These are phyloP conservation scores for Wickerhamomyces xylosicus DNA, from an alignment of 805 yeast genomes.

Conservation along the genomic window DNA sequence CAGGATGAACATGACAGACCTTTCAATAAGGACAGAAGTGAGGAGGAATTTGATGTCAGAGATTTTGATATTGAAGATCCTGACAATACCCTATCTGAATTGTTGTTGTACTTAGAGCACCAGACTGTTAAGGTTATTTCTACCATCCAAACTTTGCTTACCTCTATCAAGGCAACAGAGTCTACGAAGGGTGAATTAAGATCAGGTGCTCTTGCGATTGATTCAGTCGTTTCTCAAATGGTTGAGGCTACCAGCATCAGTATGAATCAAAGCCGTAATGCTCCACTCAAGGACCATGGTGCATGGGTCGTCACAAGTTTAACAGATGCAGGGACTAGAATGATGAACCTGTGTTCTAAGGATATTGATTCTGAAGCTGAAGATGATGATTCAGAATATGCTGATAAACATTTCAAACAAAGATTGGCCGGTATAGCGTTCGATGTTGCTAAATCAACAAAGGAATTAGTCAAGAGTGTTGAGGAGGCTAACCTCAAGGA, in stretches of 20 bases:
- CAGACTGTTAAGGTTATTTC: slow-evolving; percentile 88
- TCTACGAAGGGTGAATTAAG: slow-evolving; percentile 69
- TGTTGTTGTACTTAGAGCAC: slow-evolving; percentile 79
- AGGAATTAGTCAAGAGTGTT: slow-evolving; percentile 90
- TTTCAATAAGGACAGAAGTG: slow-evolving; percentile 3
- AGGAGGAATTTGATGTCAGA: slow-evolving; percentile 50
- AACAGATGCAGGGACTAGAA: slow-evolving; percentile 76
- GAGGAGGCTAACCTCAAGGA: slow-evolving; percentile 88
- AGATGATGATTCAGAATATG: slow-evolving; percentile 49
- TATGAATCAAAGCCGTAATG: slow-evolving; percentile 82
- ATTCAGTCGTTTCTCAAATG: slow-evolving; percentile 74
- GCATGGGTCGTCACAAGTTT: slow-evolving; percentile 82
- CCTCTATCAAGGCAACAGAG: slow-evolving; percentile 67
- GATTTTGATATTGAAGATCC: slow-evolving; percentile 78
- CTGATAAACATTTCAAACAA: slow-evolving; percentile 85
- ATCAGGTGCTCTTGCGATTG: slow-evolving; percentile 65
- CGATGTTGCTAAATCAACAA: slow-evolving; percentile 93
- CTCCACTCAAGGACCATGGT: slow-evolving; percentile 81
- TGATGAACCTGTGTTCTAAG: slow-evolving; percentile 56
- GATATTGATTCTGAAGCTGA: slow-evolving; percentile 18
- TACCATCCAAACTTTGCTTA: slow-evolving; percentile 74
- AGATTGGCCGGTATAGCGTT: slow-evolving; percentile 92
- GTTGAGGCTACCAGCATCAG: slow-evolving; percentile 79
- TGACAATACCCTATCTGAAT: slow-evolving; percentile 78
- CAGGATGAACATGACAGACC: background rate